These are phyloP conservation scores for Aschersonia sp. DNA, from an alignment of 2,329 filamentous ascomycete species.

Conservation along the genomic window DNA sequence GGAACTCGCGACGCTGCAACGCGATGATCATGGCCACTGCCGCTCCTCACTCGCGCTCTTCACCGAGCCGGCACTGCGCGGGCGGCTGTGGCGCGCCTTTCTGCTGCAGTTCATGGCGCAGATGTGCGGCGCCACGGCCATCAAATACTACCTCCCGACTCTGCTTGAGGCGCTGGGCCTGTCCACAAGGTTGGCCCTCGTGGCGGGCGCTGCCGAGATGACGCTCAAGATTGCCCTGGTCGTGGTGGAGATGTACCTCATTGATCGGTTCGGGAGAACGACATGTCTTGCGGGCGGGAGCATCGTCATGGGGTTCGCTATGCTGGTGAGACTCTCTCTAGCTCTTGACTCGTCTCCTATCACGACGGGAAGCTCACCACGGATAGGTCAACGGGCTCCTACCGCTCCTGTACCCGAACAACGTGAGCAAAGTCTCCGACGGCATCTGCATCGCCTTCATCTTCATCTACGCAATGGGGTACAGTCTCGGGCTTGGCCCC, in stretches of 20 bases:
- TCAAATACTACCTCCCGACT: constrained; percentile 45
- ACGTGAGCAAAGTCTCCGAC: constrained; percentile 29
- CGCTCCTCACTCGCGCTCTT: constrained; percentile 26
- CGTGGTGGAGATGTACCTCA: constrained; percentile 40
- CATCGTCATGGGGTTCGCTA: constrained; percentile 34
- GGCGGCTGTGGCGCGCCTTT: constrained; percentile 40
- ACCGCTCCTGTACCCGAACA: constrained; percentile 35
- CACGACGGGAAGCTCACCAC: too few species aligned
- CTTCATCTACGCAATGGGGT: constrained; percentile 43
- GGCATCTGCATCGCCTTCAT: constrained; percentile 38
- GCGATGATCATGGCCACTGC: constrained; percentile 25
- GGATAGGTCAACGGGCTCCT: constrained; percentile 37
- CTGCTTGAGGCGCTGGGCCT: constrained; percentile 37
- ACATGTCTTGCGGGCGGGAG: constrained; percentile 33
- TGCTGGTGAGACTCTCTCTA: constrained; percentile 28
- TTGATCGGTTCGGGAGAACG: constrained; percentile 36
- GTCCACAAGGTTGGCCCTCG: constrained; percentile 28
- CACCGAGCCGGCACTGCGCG: constrained; percentile 29
- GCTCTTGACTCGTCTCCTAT: neutral
- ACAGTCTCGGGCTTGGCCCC: constrained; percentile 41
- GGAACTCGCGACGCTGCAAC: constrained; percentile 30
- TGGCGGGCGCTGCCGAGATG: constrained; percentile 41
- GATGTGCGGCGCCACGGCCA: constrained; percentile 44
- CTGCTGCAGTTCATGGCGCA: constrained; percentile 45
- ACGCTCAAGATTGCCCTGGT: constrained; percentile 43